These are phyloP conservation scores for Aspergillus calidoustus DNA, from an alignment of 2,329 filamentous ascomycete genomes.

Conservation along the genomic window DNA sequence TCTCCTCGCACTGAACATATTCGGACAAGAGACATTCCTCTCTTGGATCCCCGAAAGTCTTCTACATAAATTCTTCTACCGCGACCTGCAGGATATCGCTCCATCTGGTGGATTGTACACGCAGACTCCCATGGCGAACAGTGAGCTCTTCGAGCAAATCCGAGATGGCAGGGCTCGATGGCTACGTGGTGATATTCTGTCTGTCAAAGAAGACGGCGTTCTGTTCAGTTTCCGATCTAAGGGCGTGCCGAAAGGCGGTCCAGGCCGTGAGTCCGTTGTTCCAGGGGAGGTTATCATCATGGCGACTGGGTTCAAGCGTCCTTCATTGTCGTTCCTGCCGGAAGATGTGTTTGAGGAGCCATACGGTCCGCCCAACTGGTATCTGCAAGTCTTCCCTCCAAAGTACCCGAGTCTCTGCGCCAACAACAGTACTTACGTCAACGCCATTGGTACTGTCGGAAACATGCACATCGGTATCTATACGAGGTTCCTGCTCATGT, in stretches of 20 bases:
- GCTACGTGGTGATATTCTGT: slow-evolving; percentile 78
- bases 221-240: slow-evolving; percentile 71
- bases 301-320: slow-evolving; percentile 81
- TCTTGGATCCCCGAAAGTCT: slow-evolving; percentile 79
- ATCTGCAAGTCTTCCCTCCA: slow-evolving; percentile 83
- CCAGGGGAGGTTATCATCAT: slow-evolving; percentile 78
- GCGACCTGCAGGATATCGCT: slow-evolving; percentile 75
- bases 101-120: slow-evolving; percentile 76
- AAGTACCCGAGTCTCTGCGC: slow-evolving; percentile 73
- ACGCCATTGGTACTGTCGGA: slow-evolving; percentile 79
- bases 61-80: slow-evolving; percentile 79
- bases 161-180: slow-evolving; percentile 74
- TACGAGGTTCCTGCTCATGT: slow-evolving; percentile 84
- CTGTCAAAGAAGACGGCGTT: slow-evolving; percentile 67
- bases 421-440: slow-evolving; percentile 83
- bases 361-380: slow-evolving; percentile 84
- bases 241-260: slow-evolving; percentile 76
- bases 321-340: slow-evolving; percentile 74
- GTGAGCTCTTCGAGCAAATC: slow-evolving; percentile 76
- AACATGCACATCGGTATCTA: slow-evolving; percentile 93
- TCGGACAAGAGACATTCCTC: slow-evolving; percentile 75
- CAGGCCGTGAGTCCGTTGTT: slow-evolving; percentile 68
- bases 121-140: slow-evolving; percentile 87
- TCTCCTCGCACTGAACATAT: slow-evolving; percentile 76
- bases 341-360: slow-evolving; percentile 72